A percentile compares a stretch with the other conserved stretches of the same genome.
phyloP scores from a whole-genome alignment of 176 grass and related monocot species.

The Oryza meridionalis region DNA sequence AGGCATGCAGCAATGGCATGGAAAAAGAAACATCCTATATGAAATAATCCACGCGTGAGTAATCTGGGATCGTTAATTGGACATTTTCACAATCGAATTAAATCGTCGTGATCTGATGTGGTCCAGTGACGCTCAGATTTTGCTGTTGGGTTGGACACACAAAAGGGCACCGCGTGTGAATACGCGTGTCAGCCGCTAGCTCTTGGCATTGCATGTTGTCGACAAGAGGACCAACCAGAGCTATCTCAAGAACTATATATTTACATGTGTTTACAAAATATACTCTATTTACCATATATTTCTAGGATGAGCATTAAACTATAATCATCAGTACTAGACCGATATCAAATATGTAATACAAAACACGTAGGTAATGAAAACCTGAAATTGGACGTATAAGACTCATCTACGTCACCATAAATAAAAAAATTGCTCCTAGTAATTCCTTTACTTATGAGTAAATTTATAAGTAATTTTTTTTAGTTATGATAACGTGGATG shows the following conservation, averaged over 20 bases:
- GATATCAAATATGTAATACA: too few species aligned
- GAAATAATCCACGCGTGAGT: background rate
- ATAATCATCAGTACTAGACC: too few species aligned
- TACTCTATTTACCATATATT: background rate
- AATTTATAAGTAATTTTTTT: too few species aligned
- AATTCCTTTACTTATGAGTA: too few species aligned
- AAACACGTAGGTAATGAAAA: too few species aligned
- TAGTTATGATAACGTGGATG: too few species aligned
- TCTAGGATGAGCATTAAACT: background rate
- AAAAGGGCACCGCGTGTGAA: constrained; percentile 11
- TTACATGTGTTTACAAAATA: background rate
- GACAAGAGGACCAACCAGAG: background rate
- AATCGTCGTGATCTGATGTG: background rate
- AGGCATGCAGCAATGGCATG: background rate
- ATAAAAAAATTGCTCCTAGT: too few species aligned
- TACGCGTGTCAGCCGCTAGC: background rate
- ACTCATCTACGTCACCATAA: too few species aligned
- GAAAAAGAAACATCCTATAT: background rate
- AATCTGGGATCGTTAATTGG: background rate
- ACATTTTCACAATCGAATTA: background rate
- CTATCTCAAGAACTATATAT: background rate
- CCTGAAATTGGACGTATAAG: too few species aligned
- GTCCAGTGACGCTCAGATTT: background rate
- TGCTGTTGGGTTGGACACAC: background rate
- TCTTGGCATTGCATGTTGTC: background rate